Conservation (phyloP, 768 basidiomycete species). For the Megacollybia marginata region DNA sequence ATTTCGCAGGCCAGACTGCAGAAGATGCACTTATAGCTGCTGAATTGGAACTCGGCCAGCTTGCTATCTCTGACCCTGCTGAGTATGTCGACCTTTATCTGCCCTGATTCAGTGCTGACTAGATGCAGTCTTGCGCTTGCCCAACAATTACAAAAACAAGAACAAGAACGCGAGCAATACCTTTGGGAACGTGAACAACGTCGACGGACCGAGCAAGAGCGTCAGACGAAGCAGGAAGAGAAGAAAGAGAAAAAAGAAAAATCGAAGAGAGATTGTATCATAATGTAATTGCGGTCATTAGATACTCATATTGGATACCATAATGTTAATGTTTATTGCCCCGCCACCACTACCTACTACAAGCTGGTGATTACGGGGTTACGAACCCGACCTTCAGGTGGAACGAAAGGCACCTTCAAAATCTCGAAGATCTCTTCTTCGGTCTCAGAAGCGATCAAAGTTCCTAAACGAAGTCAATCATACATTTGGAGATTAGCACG, state of each 20-base stretch:
- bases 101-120: conserved; percentile 3
- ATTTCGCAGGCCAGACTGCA: conserved; percentile 68
- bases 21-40: conserved; percentile 49
- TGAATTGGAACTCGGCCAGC: conserved; percentile 35
- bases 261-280: conserved; percentile 43
- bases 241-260: conserved; percentile 20
- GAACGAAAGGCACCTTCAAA: conserved; percentile 75
- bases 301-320: too few relatives aligned
- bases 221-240: conserved; percentile 18
- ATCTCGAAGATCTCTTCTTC: conserved; percentile 83
- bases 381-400: conserved; percentile 66
- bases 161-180: conserved; percentile 62
- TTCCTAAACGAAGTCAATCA: conserved; percentile 32
- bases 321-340: too few relatives aligned
- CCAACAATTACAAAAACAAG: conserved; percentile 71
- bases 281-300: conserved; percentile 35
- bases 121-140: conserved; percentile 57
- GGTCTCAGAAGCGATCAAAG: conserved; percentile 69
- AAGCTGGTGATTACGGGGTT: background rate
- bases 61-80: conserved; percentile 35
- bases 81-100: conserved; percentile 43
- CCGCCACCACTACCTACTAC: too few relatives aligned
- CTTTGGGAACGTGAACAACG: conserved; percentile 21
- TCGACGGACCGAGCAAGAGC: conserved; percentile 14
- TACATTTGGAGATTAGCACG: background rate